These are phyloP conservation scores for Raphanus raphanistrum DNA, from an alignment of 345 rosid species.

Conservation along the genomic window DNA sequence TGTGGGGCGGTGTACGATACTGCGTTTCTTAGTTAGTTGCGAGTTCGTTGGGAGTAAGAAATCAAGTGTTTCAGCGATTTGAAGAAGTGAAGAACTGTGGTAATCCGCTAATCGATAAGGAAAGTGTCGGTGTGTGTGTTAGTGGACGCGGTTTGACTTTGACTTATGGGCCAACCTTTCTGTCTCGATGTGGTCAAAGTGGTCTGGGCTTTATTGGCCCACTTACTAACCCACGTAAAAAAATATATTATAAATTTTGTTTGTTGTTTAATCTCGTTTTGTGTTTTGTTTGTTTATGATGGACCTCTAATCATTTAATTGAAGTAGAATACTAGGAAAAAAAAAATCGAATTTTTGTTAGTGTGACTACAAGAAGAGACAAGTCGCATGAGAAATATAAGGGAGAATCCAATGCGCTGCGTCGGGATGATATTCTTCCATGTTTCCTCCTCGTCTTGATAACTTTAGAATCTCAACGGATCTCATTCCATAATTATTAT, in stretches of 20 bases:
- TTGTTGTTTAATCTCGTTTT: slow-evolving; percentile 14
- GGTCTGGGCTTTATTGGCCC: slow-evolving; percentile 35
- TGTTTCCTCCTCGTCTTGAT: slow-evolving; percentile 30
- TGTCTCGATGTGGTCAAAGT: slow-evolving; percentile 31
- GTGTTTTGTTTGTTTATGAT: not conserved
- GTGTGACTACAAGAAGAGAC: slow-evolving; percentile 26
- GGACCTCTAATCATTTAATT: not conserved
- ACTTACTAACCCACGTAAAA: not conserved
- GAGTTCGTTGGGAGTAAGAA: not conserved
- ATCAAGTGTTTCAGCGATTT: slow-evolving; percentile 22
- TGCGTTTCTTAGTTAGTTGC: slow-evolving; percentile 8
- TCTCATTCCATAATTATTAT: slow-evolving; percentile 21
- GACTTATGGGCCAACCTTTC: slow-evolving; percentile 34
- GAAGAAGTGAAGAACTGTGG: slow-evolving; percentile 18
- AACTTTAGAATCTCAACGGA: slow-evolving; percentile 34
- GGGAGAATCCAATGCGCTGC: slow-evolving; percentile 40
- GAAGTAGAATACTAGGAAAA: not conserved
- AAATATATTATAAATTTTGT: not conserved
- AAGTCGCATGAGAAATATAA: slow-evolving; percentile 35
- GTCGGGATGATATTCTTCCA: slow-evolving; percentile 25
- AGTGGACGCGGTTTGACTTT: slow-evolving; percentile 42
- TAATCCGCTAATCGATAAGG: slow-evolving; percentile 25
- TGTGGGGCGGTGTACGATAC: slow-evolving; percentile 7
- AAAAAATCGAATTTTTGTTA: not conserved
- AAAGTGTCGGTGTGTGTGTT: slow-evolving; percentile 30